These are phyloP conservation scores for Niveomyces coronatus DNA, from an alignment of 2,329 filamentous ascomycete genomes.

Conservation along the genomic window DNA sequence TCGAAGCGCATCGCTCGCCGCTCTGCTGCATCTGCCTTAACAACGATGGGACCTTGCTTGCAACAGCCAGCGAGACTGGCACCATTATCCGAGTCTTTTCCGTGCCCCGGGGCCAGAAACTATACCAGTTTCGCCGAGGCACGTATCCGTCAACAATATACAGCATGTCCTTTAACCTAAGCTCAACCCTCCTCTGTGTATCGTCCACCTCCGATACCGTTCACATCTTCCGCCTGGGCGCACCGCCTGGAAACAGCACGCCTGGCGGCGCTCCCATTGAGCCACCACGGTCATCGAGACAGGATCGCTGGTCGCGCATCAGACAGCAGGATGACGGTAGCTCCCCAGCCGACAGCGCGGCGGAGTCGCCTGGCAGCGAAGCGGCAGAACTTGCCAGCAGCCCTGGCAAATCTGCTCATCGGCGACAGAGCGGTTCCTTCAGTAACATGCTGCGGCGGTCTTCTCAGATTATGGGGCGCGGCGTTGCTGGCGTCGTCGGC, in stretches of 20 bases:
- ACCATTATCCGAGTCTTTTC: conserved; percentile 96
- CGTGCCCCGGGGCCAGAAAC: conserved; percentile 79
- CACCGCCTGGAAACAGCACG: conserved; percentile 30
- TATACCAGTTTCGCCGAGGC: conserved; percentile 91
- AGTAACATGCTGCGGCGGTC: conserved; percentile 88
- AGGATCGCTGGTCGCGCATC: conserved; percentile 43
- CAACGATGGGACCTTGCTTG: conserved; percentile 80
- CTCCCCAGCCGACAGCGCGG: conserved; percentile 32
- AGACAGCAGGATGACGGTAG: conserved; percentile 39
- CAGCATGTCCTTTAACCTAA: conserved; percentile 97
- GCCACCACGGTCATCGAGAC: conserved; percentile 29
- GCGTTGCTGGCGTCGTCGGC: conserved; percentile 78
- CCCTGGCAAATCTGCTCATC: conserved; percentile 20
- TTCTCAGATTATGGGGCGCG: conserved; percentile 85
- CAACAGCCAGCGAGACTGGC: conserved; percentile 92
- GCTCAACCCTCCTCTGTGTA: conserved; percentile 85
- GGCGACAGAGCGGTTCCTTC: conserved; percentile 62
- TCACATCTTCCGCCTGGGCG: conserved; percentile 79
- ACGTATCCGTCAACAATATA: conserved; percentile 94
- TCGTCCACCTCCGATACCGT: conserved; percentile 95
- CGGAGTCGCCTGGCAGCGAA: conserved; percentile 44
- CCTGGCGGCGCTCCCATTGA: conserved; percentile 27
- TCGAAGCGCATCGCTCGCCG: conserved; percentile 88
- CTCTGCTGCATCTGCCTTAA: conserved; percentile 86
- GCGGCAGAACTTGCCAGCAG: conserved; percentile 27